Conservation (phyloP, 176 grass and related monocot genomes). For the Lolium rigidum region DNA sequence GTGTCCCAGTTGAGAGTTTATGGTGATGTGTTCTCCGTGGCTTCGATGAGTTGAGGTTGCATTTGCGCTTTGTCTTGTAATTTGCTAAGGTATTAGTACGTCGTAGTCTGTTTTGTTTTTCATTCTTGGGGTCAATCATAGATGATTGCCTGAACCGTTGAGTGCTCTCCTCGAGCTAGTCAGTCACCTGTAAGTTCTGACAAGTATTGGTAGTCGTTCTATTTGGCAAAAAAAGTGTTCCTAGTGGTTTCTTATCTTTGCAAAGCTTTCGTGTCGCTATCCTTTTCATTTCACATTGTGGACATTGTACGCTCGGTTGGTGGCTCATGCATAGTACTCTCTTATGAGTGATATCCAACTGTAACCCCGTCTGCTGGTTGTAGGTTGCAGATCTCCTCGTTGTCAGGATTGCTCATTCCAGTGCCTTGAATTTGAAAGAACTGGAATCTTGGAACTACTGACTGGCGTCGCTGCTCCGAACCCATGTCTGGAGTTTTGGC, state of each 20-base stretch:
- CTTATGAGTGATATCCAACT: too few relatives aligned
- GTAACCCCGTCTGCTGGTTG: too few relatives aligned
- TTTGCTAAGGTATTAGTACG: conserved; percentile 15
- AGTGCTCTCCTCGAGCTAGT: conserved; percentile 45
- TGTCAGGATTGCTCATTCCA: too few relatives aligned
- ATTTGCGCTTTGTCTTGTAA: not conserved
- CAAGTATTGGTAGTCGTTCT: conserved; percentile 18
- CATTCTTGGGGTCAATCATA: conserved; percentile 4
- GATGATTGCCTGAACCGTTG: conserved; percentile 23
- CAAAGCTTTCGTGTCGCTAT: too few relatives aligned
- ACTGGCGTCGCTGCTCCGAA: too few relatives aligned
- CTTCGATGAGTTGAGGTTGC: conserved; percentile 16
- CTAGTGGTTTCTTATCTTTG: conserved; percentile 23
- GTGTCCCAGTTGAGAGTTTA: conserved; percentile 34
- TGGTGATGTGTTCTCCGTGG: conserved; percentile 32
- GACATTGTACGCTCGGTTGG: too few relatives aligned
- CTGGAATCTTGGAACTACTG: too few relatives aligned
- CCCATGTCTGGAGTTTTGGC: too few relatives aligned
- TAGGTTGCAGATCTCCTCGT: too few relatives aligned
- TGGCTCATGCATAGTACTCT: too few relatives aligned
- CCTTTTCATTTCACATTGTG: too few relatives aligned
- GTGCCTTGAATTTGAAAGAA: too few relatives aligned
- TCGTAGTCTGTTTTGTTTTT: conserved; percentile 9
- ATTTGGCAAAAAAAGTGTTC: not conserved
- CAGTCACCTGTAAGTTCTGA: conserved; percentile 42